Evolutionary conservation across 108 stramenopile genomes (phyloP), one percentile per base, ranked within the genome.

Genomic region (Schizochytrium sp.): DNA sequence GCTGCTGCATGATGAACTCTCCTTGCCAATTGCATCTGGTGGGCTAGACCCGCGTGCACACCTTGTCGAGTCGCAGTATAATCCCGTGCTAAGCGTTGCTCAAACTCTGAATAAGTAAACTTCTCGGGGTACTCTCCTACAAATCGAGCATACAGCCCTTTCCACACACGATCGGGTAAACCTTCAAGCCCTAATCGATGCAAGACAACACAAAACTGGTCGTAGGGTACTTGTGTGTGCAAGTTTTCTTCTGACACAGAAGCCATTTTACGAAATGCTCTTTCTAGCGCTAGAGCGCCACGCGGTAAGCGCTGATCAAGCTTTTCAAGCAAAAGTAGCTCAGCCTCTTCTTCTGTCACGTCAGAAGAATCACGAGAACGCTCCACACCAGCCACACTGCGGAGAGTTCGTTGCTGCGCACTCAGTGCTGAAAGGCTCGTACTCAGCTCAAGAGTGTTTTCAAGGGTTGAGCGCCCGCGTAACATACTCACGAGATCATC

Each of bases 261-360:
- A 0, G 64, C 64, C 8, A 38, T 44, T 69, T 69, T 69, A 44
- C 64, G 64, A 15, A 69, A 69, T 7, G 64, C 64, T 38, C 64
- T 38, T 44, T 69, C 64, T 44, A 69, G 28, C 19, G 64, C 64
- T 7, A 69, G 64, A 7, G 64, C 64, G 8, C 64, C 64, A 8
- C 44, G 64, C 64, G 64, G 64, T 44, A 69, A 44, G 5, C 64
- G 64, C 64, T 69, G 64, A 7, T 38, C 15, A 7, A 69, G 64
- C 64, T 69, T 69, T 15, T 69, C 64, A 38, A 69, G 44, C 12
- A 69, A 15, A 7, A 69, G 64, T 44, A 44, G 42, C 64, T 69
- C 64, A 44, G 64, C 64, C 3, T 69, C 64, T 7, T 69, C 64
- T 69, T 69, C 64, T 7, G 64, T 69, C 64, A 69, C 12, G 44